Base-by-base conservation (phyloP, 2,329 filamentous ascomycete species). In the Pyrenochaeta sp. region DNA sequence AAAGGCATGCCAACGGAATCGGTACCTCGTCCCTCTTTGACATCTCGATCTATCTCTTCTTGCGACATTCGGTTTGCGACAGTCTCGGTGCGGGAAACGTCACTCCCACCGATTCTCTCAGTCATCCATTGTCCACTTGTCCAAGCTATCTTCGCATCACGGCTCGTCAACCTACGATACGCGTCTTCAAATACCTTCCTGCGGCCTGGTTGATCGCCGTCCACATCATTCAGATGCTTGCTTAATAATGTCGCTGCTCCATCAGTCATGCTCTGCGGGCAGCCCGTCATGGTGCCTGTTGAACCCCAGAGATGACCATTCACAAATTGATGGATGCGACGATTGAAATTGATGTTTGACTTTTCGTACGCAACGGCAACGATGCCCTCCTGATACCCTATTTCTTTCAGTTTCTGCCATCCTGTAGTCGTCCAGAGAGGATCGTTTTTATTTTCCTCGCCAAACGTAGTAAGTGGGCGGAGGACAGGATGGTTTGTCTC, bases 111-210 rank as follows among this genome's bases (percentile, higher is more conserved):
- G 0, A 82, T 80, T 2, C 88, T 80, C 63, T 91, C 88, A 0
- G 89, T 91, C 89, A 91, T 91, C 89, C 89, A 91, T 69, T 91
- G 89, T 0, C 88, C 88, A 35, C 84, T 89, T 0, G 88, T 91
- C 89, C 88, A 91, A 0, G 85, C 83, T 15, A 73, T 60, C 0
- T 64, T 49, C 0, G 79, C 75, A 47, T 88, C 79, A 4, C 83
- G 77, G 3, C 82, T 84, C 1, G 77, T 84, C 3, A 90, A 75
- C 11, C 82, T 81, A 5, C 74, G 66, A 58, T 81, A 85, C 3
- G 83, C 83, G 35, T 83, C 79, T 32, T 81, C 75, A 42, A 87
- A 80, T 0, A 86, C 81, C 15, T 61, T 60, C 7, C 75, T 74
- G 3, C 66, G 61, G 3, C 69, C 69, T 1, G 60, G 56, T 39